Evolutionary conservation across 192 early-diverging fungal species (phyloP), one percentile per base, ranked within the genome.

Genomic region (Pilaira anomala): DNA sequence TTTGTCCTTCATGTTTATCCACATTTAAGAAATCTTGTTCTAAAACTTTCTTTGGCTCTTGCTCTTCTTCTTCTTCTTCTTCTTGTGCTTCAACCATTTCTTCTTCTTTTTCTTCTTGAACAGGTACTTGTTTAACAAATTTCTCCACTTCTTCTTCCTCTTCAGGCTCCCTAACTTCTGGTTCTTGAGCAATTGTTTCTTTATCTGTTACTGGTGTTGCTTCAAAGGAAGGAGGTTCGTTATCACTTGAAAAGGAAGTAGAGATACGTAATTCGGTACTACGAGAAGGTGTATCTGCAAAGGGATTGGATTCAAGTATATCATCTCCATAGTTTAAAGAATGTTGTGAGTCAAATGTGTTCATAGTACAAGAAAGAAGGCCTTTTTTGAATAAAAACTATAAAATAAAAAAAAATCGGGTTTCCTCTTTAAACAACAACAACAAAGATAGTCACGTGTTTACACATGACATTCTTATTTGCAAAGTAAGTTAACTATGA

Each of bases 251-350:
- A 21, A 26, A 21, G 2, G 50, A 52, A 29, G 60, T 29, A 2
- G 30, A 8, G 12, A 22, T 33, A 19, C 21, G 60, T 8, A 45
- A 41, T 19, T 21, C 18, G 21, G 44, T 30, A 22, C 48, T 56
- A 2, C 45, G 62, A 7, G 71, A 60, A 3, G 54, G 28, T 7
- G 60, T 50, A 53, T 73, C 71, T 11, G 59, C 60, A 59, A 73
- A 73, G 1, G 71, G 71, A 33, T 73, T 73, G 3, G 62, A 62
- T 21, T 73, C 65, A 24, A 73, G 42, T 8, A 60, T 48, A 39
- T 71, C 63, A 46, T 33, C 30, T 33, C 30, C 30, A 7, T 33
- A 33, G 30, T 33, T 33, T 33, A 33, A 33, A 7, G 30, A 33
- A 33, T 33, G 30, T 33, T 33, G 30, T 33, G 30, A 33, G 7